Percentiles rank a stretch among this genome's conserved stretches.
phyloP scores from a whole-genome alignment of 768 basidiomycete species.

The Panus rudis region DNA sequence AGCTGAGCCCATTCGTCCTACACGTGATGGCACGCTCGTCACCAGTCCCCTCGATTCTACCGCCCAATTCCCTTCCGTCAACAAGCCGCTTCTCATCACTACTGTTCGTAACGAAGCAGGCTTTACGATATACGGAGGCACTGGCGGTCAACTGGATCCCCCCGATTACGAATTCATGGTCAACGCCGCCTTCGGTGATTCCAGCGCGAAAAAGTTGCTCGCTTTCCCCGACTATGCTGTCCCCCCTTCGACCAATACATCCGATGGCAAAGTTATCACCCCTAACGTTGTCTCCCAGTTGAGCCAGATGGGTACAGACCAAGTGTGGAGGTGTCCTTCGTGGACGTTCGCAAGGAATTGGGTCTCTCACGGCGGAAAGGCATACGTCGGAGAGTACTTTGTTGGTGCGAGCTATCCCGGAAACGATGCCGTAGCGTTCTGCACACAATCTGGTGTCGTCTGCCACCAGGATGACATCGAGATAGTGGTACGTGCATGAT shows the following conservation, averaged over 20 bases:
- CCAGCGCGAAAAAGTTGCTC: conserved; percentile 37
- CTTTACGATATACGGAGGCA: conserved; percentile 41
- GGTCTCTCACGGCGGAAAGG: conserved; percentile 55
- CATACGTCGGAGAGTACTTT: conserved; percentile 59
- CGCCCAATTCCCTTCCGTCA: conserved; percentile 48
- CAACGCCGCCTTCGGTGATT: conserved; percentile 37
- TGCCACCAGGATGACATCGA: conserved; percentile 83
- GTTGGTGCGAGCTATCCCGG: conserved; percentile 68
- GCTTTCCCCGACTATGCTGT: conserved; percentile 41
- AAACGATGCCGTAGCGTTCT: conserved; percentile 50
- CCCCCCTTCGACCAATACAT: conserved; percentile 22
- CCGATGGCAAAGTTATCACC: conserved; percentile 33
- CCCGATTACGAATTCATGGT: conserved; percentile 34
- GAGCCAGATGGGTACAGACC: conserved; percentile 57
- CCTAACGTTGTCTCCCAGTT: conserved; percentile 38
- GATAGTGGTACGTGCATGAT: conserved; percentile 50
- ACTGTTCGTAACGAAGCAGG: conserved; percentile 71
- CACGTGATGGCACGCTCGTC: conserved; percentile 62
- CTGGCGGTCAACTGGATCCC: conserved; percentile 34
- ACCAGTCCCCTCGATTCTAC: conserved; percentile 59
- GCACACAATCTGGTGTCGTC: conserved; percentile 47
- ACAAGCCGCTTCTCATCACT: conserved; percentile 65
- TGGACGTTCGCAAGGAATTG: conserved; percentile 69
- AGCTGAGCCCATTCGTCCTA: conserved; percentile 57
- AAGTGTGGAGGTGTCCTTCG: conserved; percentile 60